Evolutionary conservation across 2,329 filamentous ascomycete genomes (phyloP), one percentile per base, ranked within the genome.

Genomic region (Penicillium sp.): DNA sequence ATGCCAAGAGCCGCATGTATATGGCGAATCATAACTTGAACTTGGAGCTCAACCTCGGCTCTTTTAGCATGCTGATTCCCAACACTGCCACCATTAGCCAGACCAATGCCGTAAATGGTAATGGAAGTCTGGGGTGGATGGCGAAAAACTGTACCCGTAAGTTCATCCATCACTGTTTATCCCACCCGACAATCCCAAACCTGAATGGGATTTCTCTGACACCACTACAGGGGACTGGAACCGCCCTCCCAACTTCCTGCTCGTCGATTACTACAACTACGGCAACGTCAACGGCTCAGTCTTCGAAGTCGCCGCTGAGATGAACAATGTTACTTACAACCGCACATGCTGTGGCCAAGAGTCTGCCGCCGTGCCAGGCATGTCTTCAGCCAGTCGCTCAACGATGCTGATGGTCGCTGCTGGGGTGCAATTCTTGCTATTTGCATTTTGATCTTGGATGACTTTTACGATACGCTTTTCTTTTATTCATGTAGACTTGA

Each of bases 11-110:
- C 34, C 83, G 88, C 45, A 82, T 96, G 76, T 96, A 93, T 73
- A 83, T 96, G 71, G 85, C 90, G 69, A 97, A 97, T 76, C 93
- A 97, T 79, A 97, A 97, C 73, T 83, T 96, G 59, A 96, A 96
- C 74, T 83, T 89, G 60, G 83, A 92, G 65, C 84, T 96, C 62
- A 84, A 84, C 55, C 76, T 96, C 38, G 85, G 88, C 2, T 86
- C 86, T 34, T 72, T 84, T 15, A 79, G 82, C 20, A 73, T 95
- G 48, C 79, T 92, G 7, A 88, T 95, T 12, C 91, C 91, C 0
- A 90, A 90, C 58, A 86, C 87, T 0, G 84, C 87, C 4, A 73
- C 88, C 42, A 77, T 94, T 58, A 91, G 91, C 67, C 77, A 84
- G 61, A 94, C 90, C 17, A 96, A 96, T 71, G 86, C 83, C 12